Conservation (phyloP, 768 basidiomycete species). For the Lactifluus volemus region DNA sequence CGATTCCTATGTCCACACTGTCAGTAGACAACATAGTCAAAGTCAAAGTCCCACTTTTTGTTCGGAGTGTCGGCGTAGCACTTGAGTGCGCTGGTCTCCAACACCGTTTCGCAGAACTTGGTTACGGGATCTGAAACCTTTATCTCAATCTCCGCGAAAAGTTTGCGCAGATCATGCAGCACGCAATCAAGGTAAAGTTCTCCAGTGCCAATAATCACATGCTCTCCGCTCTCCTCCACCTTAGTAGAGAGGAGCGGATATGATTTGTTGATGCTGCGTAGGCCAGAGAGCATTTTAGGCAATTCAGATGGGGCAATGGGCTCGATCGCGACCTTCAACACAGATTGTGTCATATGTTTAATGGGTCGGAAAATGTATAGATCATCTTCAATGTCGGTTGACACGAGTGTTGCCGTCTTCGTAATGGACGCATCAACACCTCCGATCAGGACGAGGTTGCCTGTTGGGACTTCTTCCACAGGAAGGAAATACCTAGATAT, state of each 20-base stretch:
- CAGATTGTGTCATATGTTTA: slow-evolving; percentile 94
- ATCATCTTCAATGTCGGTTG: slow-evolving; percentile 68
- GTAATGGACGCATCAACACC: slow-evolving; percentile 92
- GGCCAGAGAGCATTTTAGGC: slow-evolving; percentile 96
- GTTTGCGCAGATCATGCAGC: slow-evolving; percentile 85
- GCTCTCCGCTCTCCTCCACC: slow-evolving; percentile 97
- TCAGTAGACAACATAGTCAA: slow-evolving; percentile 15
- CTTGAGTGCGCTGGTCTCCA: slow-evolving; percentile 95
- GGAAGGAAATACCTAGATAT: slow-evolving; percentile 76
- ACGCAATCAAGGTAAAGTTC: slow-evolving; percentile 96
- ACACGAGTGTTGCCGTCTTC: slow-evolving; percentile 86
- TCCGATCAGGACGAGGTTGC: slow-evolving; percentile 86
- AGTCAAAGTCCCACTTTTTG: slow-evolving; percentile 67
- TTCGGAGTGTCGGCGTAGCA: slow-evolving; percentile 99
- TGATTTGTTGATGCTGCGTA: slow-evolving; percentile 95
- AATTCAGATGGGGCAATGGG: slow-evolving; percentile 96
- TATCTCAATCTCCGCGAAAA: slow-evolving; percentile 99
- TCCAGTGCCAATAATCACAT: slow-evolving; percentile 93
- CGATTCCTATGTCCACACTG: slow-evolving; percentile 60
- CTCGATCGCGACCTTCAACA: slow-evolving; percentile 96
- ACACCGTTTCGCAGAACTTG: slow-evolving; percentile 95
- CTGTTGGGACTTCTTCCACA: slow-evolving; percentile 79
- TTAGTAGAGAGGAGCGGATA: slow-evolving; percentile 93
- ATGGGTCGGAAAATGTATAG: slow-evolving; percentile 93
- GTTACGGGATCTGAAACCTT: slow-evolving; percentile 99